Base-by-base conservation (phyloP, 495 filamentous ascomycete species). In the Letharia lupina region DNA sequence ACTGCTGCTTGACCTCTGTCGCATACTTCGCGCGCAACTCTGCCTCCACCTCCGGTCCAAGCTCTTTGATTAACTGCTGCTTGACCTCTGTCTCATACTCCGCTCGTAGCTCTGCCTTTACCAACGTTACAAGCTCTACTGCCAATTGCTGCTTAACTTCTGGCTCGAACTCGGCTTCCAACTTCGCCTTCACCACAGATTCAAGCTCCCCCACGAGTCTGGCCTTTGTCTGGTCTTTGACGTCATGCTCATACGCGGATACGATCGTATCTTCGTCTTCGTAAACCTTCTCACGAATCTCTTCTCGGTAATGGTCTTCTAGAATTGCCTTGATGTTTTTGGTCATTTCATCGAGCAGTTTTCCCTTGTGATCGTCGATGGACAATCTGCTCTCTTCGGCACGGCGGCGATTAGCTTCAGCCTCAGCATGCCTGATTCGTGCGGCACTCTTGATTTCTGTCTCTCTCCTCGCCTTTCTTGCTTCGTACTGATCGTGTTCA, bases 311-410 rank as follows among this genome's bases (percentile, higher is more conserved):
- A 16, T 66, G 37, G n/a, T 60, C 16, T 52, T 69, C 67, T n/a
- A 69, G 48, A 16, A 31, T 56, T n/a, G 67, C 63, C 12, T 37
- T 62, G 2, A 66, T n/a, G 40, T 69, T 56, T 2, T 50, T 33
- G 50, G 65, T 58, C 20, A 69, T 50, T 10, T 44, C 64, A 3
- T 66, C 59, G n/a, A 69, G 63, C 41, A 69, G 41, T 39, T 66
- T 42, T 31, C 42, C 59, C 28, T 65, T 61, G 37, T 65, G 60
- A 3, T 59, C 37, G n/a, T 63, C 57, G 16, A 61, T 61, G 39
- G 56, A 62, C 11, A 41, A 42, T 6, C 54, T 69, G 45, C 44
- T 52, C 5, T 63, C 64, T n/a, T 59, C 63, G 18, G 58, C 67
- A 9, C 59, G 50, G 47, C 45, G 58, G 35, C 59, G 39, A 60